These are phyloP conservation scores for Picocystis sp. DNA, from an alignment of 163 green algal species.

Conservation along the genomic window DNA sequence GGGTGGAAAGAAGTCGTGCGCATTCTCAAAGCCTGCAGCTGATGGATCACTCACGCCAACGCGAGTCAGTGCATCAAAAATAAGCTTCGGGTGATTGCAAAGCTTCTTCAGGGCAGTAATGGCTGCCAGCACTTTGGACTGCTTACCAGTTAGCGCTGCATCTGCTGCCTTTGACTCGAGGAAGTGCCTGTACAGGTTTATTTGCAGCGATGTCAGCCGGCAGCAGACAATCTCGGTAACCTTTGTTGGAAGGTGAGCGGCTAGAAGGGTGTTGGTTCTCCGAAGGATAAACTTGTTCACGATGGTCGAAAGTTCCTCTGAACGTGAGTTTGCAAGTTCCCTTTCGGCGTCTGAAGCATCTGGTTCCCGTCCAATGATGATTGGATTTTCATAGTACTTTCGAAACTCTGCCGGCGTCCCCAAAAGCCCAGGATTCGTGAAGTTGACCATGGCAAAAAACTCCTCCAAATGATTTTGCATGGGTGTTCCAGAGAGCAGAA, in stretches of 20 bases:
- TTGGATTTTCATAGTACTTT: constrained; percentile 65
- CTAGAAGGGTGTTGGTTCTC: constrained; percentile 87
- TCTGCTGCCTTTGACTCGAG: constrained; percentile 61
- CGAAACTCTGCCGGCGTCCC: constrained; percentile 58
- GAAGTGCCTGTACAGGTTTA: constrained; percentile 82
- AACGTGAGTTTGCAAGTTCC: constrained; percentile 42
- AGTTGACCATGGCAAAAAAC: constrained; percentile 76
- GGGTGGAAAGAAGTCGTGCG: constrained; percentile 43
- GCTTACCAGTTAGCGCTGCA: constrained; percentile 9
- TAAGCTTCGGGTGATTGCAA: constrained; percentile 94
- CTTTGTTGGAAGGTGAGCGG: constrained; percentile 90
- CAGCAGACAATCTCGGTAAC: constrained; percentile 84
- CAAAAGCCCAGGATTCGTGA: constrained; percentile 78
- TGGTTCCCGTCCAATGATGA: constrained; percentile 78
- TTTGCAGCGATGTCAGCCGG: constrained; percentile 71
- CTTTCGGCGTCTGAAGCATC: constrained; percentile 37
- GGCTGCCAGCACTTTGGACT: constrained; percentile 54
- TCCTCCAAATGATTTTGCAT: constrained; percentile 98
- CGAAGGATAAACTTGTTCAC: constrained; percentile 96
- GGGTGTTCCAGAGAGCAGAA: constrained; percentile 79
- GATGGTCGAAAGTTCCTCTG: constrained; percentile 57
- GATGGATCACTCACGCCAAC: background rate
- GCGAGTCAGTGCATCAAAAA: constrained; percentile 40
- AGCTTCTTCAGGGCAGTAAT: constrained; percentile 97
- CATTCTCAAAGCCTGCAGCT: constrained; percentile 41